Percentiles rank a stretch among this genome's conserved stretches.
Evolutionary conservation across 176 grass and related monocot species (phyloP).

Genomic region (Oryza longistaminata): DNA sequence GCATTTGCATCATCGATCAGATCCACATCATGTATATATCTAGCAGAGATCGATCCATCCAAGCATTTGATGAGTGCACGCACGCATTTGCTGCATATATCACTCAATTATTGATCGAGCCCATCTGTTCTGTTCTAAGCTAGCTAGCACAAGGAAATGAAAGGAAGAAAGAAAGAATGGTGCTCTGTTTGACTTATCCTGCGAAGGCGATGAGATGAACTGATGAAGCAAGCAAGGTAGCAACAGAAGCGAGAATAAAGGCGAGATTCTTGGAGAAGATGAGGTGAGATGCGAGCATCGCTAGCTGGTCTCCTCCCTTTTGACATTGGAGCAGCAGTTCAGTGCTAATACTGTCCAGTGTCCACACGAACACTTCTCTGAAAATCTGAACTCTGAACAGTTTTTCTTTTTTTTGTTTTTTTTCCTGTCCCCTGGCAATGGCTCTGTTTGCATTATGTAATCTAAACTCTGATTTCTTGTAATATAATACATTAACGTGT

Average conservation of each 20-base stretch:
- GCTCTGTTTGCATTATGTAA: too few species aligned
- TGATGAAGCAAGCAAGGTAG: slow-evolving; percentile 2
- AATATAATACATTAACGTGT: too few species aligned
- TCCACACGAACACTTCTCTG: background rate
- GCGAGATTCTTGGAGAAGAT: slow-evolving; percentile 13
- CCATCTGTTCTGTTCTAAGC: background rate
- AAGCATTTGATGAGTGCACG: slow-evolving; percentile 35
- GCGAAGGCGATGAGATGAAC: background rate
- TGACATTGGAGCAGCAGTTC: background rate
- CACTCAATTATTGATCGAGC: background rate
- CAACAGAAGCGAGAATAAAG: background rate
- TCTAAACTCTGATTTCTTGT: too few species aligned
- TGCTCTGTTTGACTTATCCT: slow-evolving; percentile 17
- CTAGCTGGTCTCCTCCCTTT: background rate
- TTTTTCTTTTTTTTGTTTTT: too few species aligned
- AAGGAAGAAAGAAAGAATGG: background rate
- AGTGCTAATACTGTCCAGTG: background rate
- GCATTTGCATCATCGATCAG: background rate
- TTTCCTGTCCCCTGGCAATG: too few species aligned
- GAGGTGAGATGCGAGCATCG: background rate
- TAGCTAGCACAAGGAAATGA: background rate
- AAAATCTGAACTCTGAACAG: background rate
- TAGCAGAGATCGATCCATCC: background rate
- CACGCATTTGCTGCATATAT: background rate
- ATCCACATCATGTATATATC: background rate